Conservation (phyloP, 345 rosid species). For the Brassica napus region DNA sequence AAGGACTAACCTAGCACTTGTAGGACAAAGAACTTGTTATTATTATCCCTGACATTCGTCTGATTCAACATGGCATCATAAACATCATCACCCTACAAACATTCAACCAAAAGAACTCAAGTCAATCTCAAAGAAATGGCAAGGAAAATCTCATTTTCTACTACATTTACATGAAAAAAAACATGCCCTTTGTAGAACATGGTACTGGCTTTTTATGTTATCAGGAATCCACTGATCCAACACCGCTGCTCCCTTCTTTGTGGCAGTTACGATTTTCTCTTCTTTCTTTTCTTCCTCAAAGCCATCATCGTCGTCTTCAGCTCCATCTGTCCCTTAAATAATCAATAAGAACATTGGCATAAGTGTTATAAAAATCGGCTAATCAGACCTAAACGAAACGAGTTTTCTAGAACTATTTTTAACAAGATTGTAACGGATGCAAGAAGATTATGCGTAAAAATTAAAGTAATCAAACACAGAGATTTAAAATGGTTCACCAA, state of each 20-base stretch:
- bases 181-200: constrained; percentile 58
- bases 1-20: constrained; percentile 72
- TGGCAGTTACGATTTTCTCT: constrained; percentile 64
- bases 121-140: constrained; percentile 4
- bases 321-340: constrained; percentile 30
- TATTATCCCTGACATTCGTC: constrained; percentile 72
- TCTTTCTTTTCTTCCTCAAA: constrained; percentile 32
- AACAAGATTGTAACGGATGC: neutral
- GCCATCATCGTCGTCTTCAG: constrained; percentile 22
- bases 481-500: no score
- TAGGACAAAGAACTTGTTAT: constrained; percentile 79
- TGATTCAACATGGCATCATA: constrained; percentile 90
- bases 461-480: no score
- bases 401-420: neutral
- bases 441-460: no score
- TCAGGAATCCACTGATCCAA: constrained; percentile 82
- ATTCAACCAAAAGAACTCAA: neutral
- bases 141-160: neutral
- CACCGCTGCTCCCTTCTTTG: constrained; percentile 84
- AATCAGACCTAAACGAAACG: neutral
- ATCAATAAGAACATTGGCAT: neutral
- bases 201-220: constrained; percentile 67
- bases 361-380: neutral
- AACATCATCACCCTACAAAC: constrained; percentile 67
- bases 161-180: neutral